phyloP scores from a whole-genome alignment of 495 filamentous ascomycete genomes.

The Astrothelium macrocarpum region DNA sequence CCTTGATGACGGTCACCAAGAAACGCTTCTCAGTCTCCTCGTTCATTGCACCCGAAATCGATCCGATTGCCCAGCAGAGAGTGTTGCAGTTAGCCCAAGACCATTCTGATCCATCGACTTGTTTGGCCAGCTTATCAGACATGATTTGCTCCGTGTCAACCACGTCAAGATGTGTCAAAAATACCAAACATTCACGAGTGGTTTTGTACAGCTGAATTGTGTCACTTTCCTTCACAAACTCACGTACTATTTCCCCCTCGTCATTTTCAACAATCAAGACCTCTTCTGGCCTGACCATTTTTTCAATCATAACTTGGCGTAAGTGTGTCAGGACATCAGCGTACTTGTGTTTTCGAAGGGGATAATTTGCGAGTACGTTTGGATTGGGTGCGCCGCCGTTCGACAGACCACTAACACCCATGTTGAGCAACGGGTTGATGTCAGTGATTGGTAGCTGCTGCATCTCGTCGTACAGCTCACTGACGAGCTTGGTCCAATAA shows the following conservation, averaged over 20 bases:
- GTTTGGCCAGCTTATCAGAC: constrained; percentile 91
- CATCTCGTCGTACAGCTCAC: constrained; percentile 98
- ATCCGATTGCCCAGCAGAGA: constrained; percentile 97
- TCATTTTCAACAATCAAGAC: constrained; percentile 99
- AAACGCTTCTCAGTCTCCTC: constrained; percentile 98
- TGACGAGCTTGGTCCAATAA: constrained; percentile 98
- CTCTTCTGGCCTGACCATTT: constrained; percentile 97
- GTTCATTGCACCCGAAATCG: constrained; percentile 97
- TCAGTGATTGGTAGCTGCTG: constrained; percentile 86
- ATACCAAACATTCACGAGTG: constrained; percentile 92
- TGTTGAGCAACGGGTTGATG: constrained; percentile 72
- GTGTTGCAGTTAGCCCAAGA: constrained; percentile 99
- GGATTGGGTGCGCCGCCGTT: constrained; percentile 82
- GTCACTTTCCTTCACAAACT: constrained; percentile 98
- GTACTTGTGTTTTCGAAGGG: constrained; percentile 95
- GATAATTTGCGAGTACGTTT: constrained; percentile 68
- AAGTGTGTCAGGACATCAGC: constrained; percentile 86
- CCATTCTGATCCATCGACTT: constrained; percentile 94
- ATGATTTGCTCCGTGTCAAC: constrained; percentile 97
- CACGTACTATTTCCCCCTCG: constrained; percentile 95
- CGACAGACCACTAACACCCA: constrained; percentile 58
- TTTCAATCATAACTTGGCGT: constrained; percentile 97
- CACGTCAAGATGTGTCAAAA: constrained; percentile 94
- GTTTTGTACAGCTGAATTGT: constrained; percentile 99
- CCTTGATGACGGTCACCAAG: constrained; percentile 96